Evolutionary conservation across 495 filamentous ascomycete species (phyloP).

Genomic region (Annulohypoxylon moriforme): DNA sequence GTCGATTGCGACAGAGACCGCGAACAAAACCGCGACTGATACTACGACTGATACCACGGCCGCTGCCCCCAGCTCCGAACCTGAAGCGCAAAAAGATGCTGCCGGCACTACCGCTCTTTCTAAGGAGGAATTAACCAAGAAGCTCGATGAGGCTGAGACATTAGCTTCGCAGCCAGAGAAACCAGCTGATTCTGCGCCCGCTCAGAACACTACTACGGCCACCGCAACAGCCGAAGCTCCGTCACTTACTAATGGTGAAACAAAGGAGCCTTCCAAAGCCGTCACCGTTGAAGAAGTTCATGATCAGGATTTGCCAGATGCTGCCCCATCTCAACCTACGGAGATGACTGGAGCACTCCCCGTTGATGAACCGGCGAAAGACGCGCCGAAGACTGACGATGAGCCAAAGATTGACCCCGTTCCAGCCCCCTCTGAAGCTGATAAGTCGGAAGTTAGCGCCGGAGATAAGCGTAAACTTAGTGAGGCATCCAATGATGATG

Average conservation of each 20-base stretch:
- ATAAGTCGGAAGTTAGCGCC: constrained; percentile 16
- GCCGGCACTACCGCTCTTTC: constrained; percentile 17
- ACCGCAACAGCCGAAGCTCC: constrained; percentile 26
- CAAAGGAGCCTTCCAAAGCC: constrained; percentile 38
- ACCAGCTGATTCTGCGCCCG: constrained; percentile 28
- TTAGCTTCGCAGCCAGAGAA: constrained; percentile 39
- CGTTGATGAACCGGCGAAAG: constrained; percentile 16
- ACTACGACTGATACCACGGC: constrained; percentile 11
- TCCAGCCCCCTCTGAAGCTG: constrained; percentile 12
- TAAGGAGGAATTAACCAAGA: constrained; percentile 36
- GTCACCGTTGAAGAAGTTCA: constrained; percentile 41
- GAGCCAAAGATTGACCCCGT: constrained; percentile 11
- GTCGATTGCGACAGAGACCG: constrained; percentile 27
- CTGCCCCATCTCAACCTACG: constrained; percentile 15
- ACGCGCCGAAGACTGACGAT: constrained; percentile 27
- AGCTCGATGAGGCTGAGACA: constrained; percentile 27
- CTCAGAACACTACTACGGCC: constrained; percentile 22
- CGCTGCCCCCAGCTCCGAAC: constrained; percentile 27
- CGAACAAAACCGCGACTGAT: constrained; percentile 18
- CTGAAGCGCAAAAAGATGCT: constrained; percentile 31
- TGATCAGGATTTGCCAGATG: constrained; percentile 35
- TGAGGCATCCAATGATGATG: constrained; percentile 39
- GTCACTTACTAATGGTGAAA: constrained; percentile 33
- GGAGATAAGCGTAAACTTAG: constrained; percentile 49
- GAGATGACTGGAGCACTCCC: constrained; percentile 38